Evolutionary conservation across 371 early-diverging fungal genomes (phyloP), one percentile per base, ranked within the genome.

Genomic region (Mortierella sp.): DNA sequence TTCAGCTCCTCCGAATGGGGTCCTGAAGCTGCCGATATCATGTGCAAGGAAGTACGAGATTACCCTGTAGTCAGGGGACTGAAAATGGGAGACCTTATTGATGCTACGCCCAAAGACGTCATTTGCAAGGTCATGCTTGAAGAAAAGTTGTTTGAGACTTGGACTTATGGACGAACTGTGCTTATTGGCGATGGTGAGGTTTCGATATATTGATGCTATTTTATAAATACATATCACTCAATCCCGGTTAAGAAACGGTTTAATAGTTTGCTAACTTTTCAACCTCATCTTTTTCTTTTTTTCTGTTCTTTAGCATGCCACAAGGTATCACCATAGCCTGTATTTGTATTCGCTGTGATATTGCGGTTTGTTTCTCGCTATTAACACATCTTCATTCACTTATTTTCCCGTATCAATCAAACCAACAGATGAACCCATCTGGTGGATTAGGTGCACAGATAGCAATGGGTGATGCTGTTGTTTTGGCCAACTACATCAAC

Each of bases 1-100:
- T 75, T 75, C 66, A 40, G 61, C 4, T 39, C 26, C 26, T 54
- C 66, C 14, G 77, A 76, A n/a, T 76, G 77, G 77, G 77, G 67
- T 0, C 68, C 67, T 0, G 71, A 63, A 20, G 63, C 72, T 2
- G 62, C 66, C 0, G 47, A 49, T 37, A 18, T 14, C 16, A 70
- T 76, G 77, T 54, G 55, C 39, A 37, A 70, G 0, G 28, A 70
- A 10, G 51, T 71, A 0, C 67, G 49, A 5, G 64, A 76, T 12
- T 63, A 71, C 5, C 63, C 66, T 4, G n/a, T 43, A 45, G 64
- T 64, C 2, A 30, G 14, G 11, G n/a, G n/a, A 5, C 22, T 35
- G 16, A 69, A 65, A 0, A 8, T 75, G 1, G 58, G 63, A 0
- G 55, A 64, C 8, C 51, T 76, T 62, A 58, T 76, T 9, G 68